Percentiles rank a stretch among this genome's conserved stretches.
Evolutionary conservation across 164 flowering plant species (phyloP).

Genomic region (Paratinospora sagittata): DNA sequence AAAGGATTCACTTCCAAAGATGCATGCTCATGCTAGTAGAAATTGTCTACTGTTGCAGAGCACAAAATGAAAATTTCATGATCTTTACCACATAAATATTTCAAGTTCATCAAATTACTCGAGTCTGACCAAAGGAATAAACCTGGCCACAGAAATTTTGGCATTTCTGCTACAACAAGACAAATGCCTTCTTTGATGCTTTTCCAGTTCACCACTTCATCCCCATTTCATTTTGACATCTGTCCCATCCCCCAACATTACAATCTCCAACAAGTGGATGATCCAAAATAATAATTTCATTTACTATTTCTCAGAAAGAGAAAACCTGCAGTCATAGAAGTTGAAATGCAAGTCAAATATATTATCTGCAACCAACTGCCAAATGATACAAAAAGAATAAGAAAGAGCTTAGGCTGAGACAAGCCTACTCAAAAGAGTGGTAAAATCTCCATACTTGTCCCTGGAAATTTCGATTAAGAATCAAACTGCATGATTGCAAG

Average conservation of each 20-base stretch:
- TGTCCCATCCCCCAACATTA: not conserved
- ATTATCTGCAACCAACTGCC: not conserved
- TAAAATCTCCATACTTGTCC: not conserved
- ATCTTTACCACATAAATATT: not conserved
- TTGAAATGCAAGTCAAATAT: not conserved
- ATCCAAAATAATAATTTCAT: not conserved
- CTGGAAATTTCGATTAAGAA: not conserved
- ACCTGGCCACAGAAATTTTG: not conserved
- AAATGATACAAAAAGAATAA: not conserved
- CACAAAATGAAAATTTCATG: not conserved
- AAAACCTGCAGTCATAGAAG: not conserved
- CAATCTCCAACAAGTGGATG: not conserved
- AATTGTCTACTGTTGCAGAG: not conserved
- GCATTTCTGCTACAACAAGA: not conserved
- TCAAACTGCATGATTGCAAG: not conserved
- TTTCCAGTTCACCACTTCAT: not conserved
- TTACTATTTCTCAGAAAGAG: not conserved
- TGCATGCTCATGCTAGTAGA: not conserved
- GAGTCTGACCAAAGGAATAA: not conserved
- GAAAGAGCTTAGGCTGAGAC: not conserved
- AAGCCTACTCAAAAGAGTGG: too few species aligned
- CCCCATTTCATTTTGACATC: not conserved
- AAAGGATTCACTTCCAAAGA: not conserved
- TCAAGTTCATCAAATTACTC: not conserved
- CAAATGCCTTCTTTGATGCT: not conserved